Evolutionary conservation across 2,329 filamentous ascomycete species (phyloP).

Genomic region (Curvularia sp.): DNA sequence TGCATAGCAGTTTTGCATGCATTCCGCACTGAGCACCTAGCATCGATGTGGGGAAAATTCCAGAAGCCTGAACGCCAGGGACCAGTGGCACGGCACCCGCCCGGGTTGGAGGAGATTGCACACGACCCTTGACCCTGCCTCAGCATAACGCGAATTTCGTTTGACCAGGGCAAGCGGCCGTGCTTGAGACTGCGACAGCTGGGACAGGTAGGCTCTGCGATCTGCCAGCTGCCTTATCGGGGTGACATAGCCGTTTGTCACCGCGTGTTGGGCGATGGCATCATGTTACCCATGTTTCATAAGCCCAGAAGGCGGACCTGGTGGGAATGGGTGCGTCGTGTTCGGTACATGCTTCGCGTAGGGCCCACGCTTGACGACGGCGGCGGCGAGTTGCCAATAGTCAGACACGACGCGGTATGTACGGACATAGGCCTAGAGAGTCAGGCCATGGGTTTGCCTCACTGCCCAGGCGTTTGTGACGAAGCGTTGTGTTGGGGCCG

Average conservation of each 20-base stretch:
- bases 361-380: constrained; percentile 7
- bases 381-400: not conserved
- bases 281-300: constrained; percentile 41
- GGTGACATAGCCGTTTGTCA: constrained; percentile 32
- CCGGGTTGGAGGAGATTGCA: constrained; percentile 30
- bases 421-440: constrained; percentile 4
- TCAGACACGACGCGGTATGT: not conserved
- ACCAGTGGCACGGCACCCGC: constrained; percentile 41
- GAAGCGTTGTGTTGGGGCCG: constrained; percentile 10
- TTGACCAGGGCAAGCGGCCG: constrained; percentile 30
- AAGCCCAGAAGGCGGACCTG: constrained; percentile 16
- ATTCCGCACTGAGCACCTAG: constrained; percentile 30
- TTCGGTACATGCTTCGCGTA: constrained; percentile 22
- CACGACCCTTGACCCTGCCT: constrained; percentile 33
- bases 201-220: constrained; percentile 31
- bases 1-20: constrained; percentile 31
- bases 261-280: constrained; percentile 32
- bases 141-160: constrained; percentile 46
- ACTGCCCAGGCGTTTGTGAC: constrained; percentile 1
- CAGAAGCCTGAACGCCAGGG: constrained; percentile 40
- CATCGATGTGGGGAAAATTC: constrained; percentile 43
- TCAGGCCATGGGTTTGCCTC: constrained; percentile 21
- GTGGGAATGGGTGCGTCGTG: constrained; percentile 22
- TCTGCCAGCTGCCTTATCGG: constrained; percentile 41
- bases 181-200: constrained; percentile 36